Base-by-base conservation (phyloP, 2,329 filamentous ascomycete species). In the Alternaria triticimaculans region DNA sequence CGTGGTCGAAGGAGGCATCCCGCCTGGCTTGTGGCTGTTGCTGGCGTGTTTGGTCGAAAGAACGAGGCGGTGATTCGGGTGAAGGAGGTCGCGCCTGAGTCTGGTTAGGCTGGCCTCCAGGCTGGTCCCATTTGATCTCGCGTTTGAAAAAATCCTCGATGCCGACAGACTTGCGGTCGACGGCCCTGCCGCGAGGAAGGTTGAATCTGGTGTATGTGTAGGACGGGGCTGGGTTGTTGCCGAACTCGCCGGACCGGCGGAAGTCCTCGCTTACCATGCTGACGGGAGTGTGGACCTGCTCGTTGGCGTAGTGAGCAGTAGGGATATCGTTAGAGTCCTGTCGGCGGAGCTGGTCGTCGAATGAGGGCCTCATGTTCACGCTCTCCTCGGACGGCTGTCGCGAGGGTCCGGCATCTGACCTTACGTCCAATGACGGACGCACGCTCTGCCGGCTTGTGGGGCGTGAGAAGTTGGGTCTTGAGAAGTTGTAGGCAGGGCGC, bases 191-290 rank as follows among this genome's bases (percentile, higher is more conserved):
- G 65, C 95, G 88, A 1, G 96, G 95, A 28, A 98, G 84, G 2
- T 88, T 84, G 75, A 94, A 97, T 64, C 92, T 96, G 8, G 93
- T 90, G 77, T 97, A 96, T 15, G 92, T 92, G 77, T 97, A 97
- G 0, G 94, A 93, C 0, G 91, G 86, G 3, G 89, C 87, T 1
- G 85, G 85, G 8, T 83, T 81, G 66, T 74, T 83, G 6, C 87
- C 80, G 7, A 87, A 87, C 46, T 78, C 73, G 67, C 75, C 73
- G 60, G 84, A 80, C 30, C 90, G 88, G 8, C 86, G 83, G 73
- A 91, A 92, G 8, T 86, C 87, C 61, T 92, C 90, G 72, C 89
- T 90, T 61, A 88, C 87, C 85, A 92, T 89, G 78, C 90, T 93
- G 25, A 91, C 84, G 2, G 92, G 90, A 1, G 90, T 92, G 60